phyloP scores from a whole-genome alignment of 306 rosid genomes.

The Vigna mungo region DNA sequence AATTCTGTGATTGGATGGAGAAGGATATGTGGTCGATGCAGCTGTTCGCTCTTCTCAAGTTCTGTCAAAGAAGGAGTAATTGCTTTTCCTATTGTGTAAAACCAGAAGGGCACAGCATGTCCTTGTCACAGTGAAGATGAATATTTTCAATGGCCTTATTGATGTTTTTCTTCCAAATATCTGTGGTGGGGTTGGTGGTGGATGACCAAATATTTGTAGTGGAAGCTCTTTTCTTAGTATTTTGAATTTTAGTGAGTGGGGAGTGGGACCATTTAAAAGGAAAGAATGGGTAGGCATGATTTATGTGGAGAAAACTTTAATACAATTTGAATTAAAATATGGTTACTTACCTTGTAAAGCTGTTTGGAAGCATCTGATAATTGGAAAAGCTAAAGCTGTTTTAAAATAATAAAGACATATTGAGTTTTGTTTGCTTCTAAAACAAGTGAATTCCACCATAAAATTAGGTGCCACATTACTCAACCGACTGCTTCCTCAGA shows the following conservation, averaged over 20 bases:
- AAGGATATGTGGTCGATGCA: conserved; percentile 46
- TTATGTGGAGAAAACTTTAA: conserved; percentile 56
- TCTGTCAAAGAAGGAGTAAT: conserved; percentile 55
- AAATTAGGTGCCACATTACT: conserved; percentile 46
- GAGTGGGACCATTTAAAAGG: conserved; percentile 61
- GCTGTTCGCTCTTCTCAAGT: conserved; percentile 43
- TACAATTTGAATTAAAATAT: conserved; percentile 66
- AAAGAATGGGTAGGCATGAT: conserved; percentile 53
- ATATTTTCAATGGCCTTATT: conserved; percentile 54
- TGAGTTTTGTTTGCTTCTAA: conserved; percentile 47
- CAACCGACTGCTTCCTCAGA: conserved; percentile 37
- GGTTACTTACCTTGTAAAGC: conserved; percentile 59
- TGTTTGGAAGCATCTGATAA: conserved; percentile 60
- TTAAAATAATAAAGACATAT: conserved; percentile 33
- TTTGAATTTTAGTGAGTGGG: conserved; percentile 57
- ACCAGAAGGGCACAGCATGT: conserved; percentile 48
- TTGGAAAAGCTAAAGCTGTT: conserved; percentile 39
- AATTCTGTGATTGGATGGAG: conserved; percentile 39
- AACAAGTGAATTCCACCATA: conserved; percentile 47
- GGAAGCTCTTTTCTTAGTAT: conserved; percentile 47
- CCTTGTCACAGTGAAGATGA: conserved; percentile 51
- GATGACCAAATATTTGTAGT: conserved; percentile 62
- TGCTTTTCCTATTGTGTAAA: conserved; percentile 50
- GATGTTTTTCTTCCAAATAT: conserved; percentile 52
- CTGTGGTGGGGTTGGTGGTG: conserved; percentile 70